Evolutionary conservation across 768 basidiomycete species (phyloP).

Genomic region (Mrakia gelida): DNA sequence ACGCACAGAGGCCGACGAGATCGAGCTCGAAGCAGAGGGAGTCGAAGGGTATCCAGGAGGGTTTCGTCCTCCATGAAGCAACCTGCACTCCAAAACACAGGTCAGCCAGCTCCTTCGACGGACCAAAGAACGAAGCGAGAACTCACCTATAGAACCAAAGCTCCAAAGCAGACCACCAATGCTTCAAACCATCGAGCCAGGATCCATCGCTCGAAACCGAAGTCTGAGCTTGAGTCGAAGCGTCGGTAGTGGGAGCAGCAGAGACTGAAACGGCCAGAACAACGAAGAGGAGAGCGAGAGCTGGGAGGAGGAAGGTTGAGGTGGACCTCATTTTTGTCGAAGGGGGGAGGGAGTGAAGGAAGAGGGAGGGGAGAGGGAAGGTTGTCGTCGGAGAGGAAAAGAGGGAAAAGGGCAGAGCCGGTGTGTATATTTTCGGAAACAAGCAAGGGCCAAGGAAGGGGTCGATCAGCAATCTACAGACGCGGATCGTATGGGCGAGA

Average conservation of each 20-base stretch:
- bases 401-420: neutral
- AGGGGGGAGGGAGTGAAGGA: neutral
- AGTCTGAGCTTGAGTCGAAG: neutral
- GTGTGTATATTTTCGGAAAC: too few species aligned
- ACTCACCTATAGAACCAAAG: conserved; percentile 12
- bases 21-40: neutral
- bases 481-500: neutral
- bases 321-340: neutral
- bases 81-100: neutral
- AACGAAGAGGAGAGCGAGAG: neutral
- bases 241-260: conserved; percentile 1
- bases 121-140: neutral
- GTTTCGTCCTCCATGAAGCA: conserved; percentile 17
- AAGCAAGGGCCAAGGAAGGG: too few species aligned
- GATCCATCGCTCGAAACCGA: neutral
- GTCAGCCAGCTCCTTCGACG: too few species aligned
- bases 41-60: conserved; percentile 7
- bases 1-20: neutral
- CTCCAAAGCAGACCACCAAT: conserved; percentile 11
- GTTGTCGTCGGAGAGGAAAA: neutral
- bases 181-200: neutral
- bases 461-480: neutral
- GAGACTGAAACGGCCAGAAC: neutral
- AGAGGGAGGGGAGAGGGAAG: neutral
- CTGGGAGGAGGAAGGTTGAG: neutral